Evolutionary conservation across 139 green algal species (phyloP).

Genomic region (Nannochloris sp.): DNA sequence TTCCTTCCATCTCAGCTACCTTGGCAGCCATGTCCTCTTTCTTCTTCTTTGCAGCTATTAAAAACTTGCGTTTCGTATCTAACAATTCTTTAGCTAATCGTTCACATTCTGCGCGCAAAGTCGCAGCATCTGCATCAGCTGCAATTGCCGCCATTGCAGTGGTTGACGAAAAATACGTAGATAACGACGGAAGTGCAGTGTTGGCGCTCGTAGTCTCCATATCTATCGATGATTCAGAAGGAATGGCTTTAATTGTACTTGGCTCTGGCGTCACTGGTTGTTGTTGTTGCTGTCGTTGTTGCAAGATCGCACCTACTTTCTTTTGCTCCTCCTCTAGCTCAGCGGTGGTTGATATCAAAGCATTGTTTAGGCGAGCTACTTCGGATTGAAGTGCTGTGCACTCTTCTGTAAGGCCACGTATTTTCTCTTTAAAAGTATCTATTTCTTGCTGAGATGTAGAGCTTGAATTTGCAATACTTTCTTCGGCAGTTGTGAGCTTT

Average conservation of each 20-base stretch:
- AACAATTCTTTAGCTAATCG: constrained; percentile 19
- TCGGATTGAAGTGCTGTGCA: no score
- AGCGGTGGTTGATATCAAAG: not conserved
- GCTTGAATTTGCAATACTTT: no score
- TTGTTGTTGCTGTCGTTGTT: not conserved
- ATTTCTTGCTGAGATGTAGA: no score
- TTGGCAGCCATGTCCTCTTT: constrained; percentile 21
- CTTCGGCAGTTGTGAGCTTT: not conserved
- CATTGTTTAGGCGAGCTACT: no score
- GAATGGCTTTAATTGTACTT: not conserved
- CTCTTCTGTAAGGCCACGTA: no score
- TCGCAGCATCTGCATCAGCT: not conserved
- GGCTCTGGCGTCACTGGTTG: not conserved
- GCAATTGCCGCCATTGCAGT: not conserved
- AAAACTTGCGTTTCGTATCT: constrained; percentile 38
- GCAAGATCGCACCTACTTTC: not conserved
- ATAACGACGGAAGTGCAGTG: no score
- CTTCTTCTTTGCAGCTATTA: constrained; percentile 32
- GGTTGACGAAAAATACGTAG: no score
- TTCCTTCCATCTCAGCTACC: constrained; percentile 15
- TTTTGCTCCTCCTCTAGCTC: not conserved
- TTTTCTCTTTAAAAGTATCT: no score
- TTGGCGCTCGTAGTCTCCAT: no score
- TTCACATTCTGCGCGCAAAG: constrained; percentile 5
- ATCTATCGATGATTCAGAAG: no score